A percentile compares a stretch with the other conserved stretches of the same genome.
phyloP scores from a whole-genome alignment of 768 basidiomycete species.

The Botryobasidium botryosum region DNA sequence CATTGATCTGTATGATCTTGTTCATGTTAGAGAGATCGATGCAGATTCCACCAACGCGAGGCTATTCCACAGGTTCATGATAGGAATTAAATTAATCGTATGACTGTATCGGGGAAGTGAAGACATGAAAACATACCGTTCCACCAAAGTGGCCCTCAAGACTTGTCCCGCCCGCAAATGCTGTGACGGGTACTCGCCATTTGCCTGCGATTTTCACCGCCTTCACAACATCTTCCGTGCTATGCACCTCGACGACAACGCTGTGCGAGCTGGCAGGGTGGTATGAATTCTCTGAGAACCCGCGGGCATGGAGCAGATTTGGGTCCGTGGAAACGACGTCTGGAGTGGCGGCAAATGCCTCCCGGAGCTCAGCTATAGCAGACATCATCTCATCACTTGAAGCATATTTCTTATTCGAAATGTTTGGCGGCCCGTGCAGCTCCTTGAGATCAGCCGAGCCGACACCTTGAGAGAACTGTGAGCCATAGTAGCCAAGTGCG shows the following conservation, averaged over 20 bases:
- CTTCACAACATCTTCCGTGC: constrained; percentile 69
- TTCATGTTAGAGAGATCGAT: constrained; percentile 51
- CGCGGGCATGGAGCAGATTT: constrained; percentile 35
- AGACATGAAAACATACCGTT: no score
- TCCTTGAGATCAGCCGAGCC: no score
- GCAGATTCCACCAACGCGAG: constrained; percentile 44
- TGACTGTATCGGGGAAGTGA: background rate
- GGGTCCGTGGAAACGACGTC: constrained; percentile 23
- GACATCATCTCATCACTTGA: no score
- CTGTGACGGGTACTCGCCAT: constrained; percentile 57
- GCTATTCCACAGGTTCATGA: constrained; percentile 15
- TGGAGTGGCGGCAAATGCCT: no score
- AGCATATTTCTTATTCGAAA: no score
- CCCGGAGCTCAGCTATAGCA: no score
- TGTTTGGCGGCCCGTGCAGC: no score
- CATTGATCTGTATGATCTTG: constrained; percentile 40
- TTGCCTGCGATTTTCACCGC: constrained; percentile 61
- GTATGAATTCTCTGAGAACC: constrained; percentile 50
- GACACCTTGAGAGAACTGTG: no score
- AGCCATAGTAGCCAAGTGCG: no score
- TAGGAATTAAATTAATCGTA: background rate
- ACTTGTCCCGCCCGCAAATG: constrained; percentile 74
- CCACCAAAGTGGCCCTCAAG: constrained; percentile 77
- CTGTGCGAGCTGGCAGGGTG: constrained; percentile 15
- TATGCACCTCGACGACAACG: constrained; percentile 38